These are phyloP conservation scores for Myrmaecium sp. DNA, from an alignment of 2,329 filamentous ascomycete species.

Conservation along the genomic window DNA sequence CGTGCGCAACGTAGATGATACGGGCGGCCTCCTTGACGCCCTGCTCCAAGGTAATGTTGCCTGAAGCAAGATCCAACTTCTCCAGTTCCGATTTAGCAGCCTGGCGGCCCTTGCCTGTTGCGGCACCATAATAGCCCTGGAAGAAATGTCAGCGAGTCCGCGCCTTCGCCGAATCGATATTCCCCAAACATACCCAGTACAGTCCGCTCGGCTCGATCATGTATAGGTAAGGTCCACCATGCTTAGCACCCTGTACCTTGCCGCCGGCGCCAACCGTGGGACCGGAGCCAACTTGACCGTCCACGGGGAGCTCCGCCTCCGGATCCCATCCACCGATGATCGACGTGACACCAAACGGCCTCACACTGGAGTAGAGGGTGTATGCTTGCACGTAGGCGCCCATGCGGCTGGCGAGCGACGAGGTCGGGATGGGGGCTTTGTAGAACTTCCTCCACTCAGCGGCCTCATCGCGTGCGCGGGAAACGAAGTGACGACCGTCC, in stretches of 20 bases:
- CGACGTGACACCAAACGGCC: conserved; percentile 89
- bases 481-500: conserved; percentile 88
- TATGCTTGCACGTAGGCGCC: conserved; percentile 94
- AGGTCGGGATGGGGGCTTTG: conserved; percentile 82
- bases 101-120: conserved; percentile 91
- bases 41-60: conserved; percentile 61
- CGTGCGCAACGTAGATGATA: conserved; percentile 94
- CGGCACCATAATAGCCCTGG: conserved; percentile 88
- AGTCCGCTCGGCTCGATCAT: conserved; percentile 97
- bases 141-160: conserved; percentile 4
- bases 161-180: neutral
- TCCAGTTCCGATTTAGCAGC: conserved; percentile 95
- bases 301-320: conserved; percentile 67
- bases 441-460: conserved; percentile 80
- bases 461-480: conserved; percentile 85
- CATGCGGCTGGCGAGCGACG: conserved; percentile 80
- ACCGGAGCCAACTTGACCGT: conserved; percentile 75
- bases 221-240: conserved; percentile 86
- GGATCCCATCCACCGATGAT: conserved; percentile 91
- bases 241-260: conserved; percentile 55
- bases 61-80: conserved; percentile 77
- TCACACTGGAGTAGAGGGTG: conserved; percentile 91
- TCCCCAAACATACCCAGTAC: conserved; percentile 53
- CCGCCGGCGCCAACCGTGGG: conserved; percentile 68
- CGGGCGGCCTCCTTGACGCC: conserved; percentile 91